Base-by-base conservation (phyloP, 352 stramenopile genomes). In the Thraustochytrium striatum region DNA sequence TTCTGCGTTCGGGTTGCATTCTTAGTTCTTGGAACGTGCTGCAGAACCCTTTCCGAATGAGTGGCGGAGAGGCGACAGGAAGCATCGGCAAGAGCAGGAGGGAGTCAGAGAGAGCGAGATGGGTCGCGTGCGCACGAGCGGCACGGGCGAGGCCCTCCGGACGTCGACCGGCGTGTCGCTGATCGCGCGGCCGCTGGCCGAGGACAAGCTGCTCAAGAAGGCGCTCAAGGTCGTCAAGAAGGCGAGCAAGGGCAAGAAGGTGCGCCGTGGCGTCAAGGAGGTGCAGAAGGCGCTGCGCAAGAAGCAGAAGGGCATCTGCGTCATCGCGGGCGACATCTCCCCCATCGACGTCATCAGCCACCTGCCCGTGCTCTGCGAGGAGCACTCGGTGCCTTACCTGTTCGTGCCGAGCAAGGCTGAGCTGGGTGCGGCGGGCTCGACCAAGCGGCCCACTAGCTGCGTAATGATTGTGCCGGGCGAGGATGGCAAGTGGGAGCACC, bases 281-380 rank as follows among this genome's bases (percentile, higher is more conserved):
- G 94, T 99, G 16, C 94, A 99, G 80, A 99, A 99, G 87, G 94
- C 89, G 72, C 90, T 99, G 69, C 92, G 90, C 36, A 93, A 94
- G 83, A 93, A 93, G 57, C 92, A 98, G 72, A 98, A 97, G 85
- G 97, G 97, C 55, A 83, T 99, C 52, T 98, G 94, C 82, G 91
- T 99, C 72, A 94, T 99, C 57, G 97, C 97, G 1, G 97, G 96
- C 44, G 97, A 99, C 88, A 99, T 99, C 81, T 98, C 92, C 78
- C 97, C 97, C n/a, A 92, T 99, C 47, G 97, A 99, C 85, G 97
- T 99, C n/a, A 97, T 99, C 82, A 97, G 91, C 78, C 97, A 99
- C 90, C 91, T 99, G 68, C 96, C 97, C 16, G 88, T 99, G 70
- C 87, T 99, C 57, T 97, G 97, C 81, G 97, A 99, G 85, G 96